A percentile compares a stretch with the other conserved stretches of the same genome.
Conservation (phyloP, 1,139 yeast species). For the Zygosaccharomyces pseudobailii region DNA sequence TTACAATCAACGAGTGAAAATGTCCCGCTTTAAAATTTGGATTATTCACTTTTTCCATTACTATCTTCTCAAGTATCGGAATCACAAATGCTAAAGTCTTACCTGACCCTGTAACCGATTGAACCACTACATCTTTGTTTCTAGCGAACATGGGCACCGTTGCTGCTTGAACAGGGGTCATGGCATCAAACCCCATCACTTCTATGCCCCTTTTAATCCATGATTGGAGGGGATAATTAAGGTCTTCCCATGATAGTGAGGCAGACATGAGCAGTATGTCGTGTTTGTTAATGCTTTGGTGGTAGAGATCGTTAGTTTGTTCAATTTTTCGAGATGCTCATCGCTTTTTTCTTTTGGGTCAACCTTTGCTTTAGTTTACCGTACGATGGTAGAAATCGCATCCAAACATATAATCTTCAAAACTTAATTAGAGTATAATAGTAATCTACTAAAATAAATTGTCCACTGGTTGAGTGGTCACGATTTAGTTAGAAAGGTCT, state of each 20-base stretch:
- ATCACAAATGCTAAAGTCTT: constrained; percentile 84
- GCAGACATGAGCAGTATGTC: constrained; percentile 22
- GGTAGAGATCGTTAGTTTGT: no score
- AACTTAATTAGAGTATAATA: not conserved
- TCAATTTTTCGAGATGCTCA: not conserved
- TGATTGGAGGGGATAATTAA: constrained; percentile 36
- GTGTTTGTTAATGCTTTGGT: not conserved
- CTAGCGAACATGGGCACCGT: constrained; percentile 81
- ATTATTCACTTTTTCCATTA: constrained; percentile 32
- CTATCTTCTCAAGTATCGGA: constrained; percentile 69
- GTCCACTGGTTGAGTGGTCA: no score
- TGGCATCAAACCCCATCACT: constrained; percentile 67
- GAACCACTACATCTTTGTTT: constrained; percentile 95
- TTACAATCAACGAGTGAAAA: constrained; percentile 64
- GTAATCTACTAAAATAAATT: not conserved
- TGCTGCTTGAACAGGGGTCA: constrained; percentile 98
- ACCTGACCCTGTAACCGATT: constrained; percentile 96
- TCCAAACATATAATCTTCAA: not conserved
- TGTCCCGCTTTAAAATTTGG: constrained; percentile 50
- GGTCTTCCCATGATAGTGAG: constrained; percentile 38
- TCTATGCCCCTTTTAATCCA: constrained; percentile 56
- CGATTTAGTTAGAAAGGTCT: no score
- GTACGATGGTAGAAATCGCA: constrained; percentile 4
- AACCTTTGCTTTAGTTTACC: not conserved
- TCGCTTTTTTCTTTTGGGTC: not conserved